Base-by-base conservation (phyloP, 2,329 filamentous ascomycete species). In the Fusarium sp. region DNA sequence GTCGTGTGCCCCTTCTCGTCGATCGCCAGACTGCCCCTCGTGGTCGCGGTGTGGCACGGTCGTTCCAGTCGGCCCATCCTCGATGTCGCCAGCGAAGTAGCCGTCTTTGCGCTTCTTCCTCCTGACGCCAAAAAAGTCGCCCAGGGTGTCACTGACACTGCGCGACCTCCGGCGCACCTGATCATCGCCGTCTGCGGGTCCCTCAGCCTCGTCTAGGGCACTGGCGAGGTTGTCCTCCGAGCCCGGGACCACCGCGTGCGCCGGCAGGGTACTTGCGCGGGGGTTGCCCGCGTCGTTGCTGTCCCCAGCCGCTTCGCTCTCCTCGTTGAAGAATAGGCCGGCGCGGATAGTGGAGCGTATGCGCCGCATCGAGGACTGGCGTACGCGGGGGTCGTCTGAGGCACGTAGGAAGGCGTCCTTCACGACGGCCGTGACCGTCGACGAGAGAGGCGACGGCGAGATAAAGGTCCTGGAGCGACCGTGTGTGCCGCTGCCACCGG, bases 371-470 rank as follows among this genome's bases (percentile, higher is more conserved):
- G 87, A 87, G 11, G 85, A 84, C 64, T 82, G 85, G 45, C 83
- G 83, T 7, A 84, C 69, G 22, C 83, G 76, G 0, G 84, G 80
- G 35, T 80, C 81, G 29, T 86, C 84, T 18, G 86, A 82, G 35
- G 85, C 84, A 13, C 87, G 83, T 2, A 89, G 82, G 33, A 90
- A 83, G 13, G 85, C 88, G 73, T 91, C 89, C 48, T 88, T 87
- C 50, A 91, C 87, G 1, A 89, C 88, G 0, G 88, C 88, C 20
- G 85, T 89, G 41, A 91, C 87, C 2, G 89, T 90, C 0, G 89
- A 90, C 2, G 89, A 90, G 37, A 91, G 84, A 0, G 89, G 89
- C 0, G 89, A 91, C 13, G 89, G 89, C 4, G 89, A 91, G 69
- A 90, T 89, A 41, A 91, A 86, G 3, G 86, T 85, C 35, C 86